Base-by-base conservation (phyloP, 164 flowering plant species). In the Litsea cubeba region DNA sequence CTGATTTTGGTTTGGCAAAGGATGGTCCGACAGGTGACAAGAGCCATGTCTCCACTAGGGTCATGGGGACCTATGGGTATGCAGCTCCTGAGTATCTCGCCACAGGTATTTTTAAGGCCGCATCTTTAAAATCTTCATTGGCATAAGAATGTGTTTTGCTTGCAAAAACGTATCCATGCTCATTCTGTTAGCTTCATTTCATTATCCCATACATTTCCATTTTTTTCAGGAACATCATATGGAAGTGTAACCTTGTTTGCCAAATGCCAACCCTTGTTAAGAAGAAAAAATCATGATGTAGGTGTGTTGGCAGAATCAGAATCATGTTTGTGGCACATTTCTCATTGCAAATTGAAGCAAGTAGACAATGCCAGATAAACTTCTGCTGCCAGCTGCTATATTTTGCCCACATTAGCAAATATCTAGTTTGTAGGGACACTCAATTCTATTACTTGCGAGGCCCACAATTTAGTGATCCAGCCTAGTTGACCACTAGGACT, bases 21-120 rank as follows among this genome's bases (percentile, higher is more conserved):
- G 97, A 92, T 81, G 97, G 92, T n/a, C 95, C 97, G 57, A 84
- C 89, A 1, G 96, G 88, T 71, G 98, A 88, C 74, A 87, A 89
- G 77, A 91, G 90, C 73, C 92, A 92, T 75, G 97, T 92, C 71
- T 92, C 97, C 26, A 91, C 98, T 18, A 82, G 96, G 69, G 87
- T 90, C 70, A 90, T 94, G 89, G 97, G 96, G 66, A 95, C 98
- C 12, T 85, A 90, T 40, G 97, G 97, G 68, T 92, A 95, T 82
- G 97, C 97, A 35, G 97, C 98, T 69, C 98, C 98, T 0, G 98
- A 95, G 76, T 95, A 92, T 77, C 85, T 90, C 20, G 94, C 92
- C 20, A 91, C 97, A 71, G 97, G 97, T 94, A 86, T 68, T 50
- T 35, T 72, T 32, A 17, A 46, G 18, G 69, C n/a, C 50, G 2